Conservation (phyloP, 2,329 filamentous ascomycete species). For the Epichloe aotearoae region DNA sequence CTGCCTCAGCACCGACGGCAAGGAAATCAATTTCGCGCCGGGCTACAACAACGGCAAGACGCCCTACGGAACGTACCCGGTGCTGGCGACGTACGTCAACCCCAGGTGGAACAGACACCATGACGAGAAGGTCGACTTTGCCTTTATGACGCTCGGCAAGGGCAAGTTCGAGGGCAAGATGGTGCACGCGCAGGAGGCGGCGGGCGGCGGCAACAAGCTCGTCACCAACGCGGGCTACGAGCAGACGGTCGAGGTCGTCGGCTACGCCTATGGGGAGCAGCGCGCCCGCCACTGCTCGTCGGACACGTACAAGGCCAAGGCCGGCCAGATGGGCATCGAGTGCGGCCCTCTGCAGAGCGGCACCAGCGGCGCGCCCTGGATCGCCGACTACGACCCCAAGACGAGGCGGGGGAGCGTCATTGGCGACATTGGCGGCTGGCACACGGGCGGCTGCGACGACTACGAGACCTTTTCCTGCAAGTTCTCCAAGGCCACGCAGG, state of each 20-base stretch:
- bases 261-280: slow-evolving; percentile 6
- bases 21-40: slow-evolving; percentile 5
- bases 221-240: slow-evolving; percentile 4
- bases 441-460: slow-evolving; percentile 8
- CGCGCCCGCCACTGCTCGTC: slow-evolving; percentile 6
- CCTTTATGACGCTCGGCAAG: slow-evolving; percentile 7
- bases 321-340: slow-evolving; percentile 6
- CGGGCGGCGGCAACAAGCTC: slow-evolving; percentile 6
- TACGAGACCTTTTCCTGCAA: slow-evolving; percentile 5
- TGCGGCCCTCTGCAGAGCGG: slow-evolving; percentile 6
- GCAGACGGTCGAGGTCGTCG: slow-evolving; percentile 5
- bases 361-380: slow-evolving; percentile 7
- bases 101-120: slow-evolving; percentile 2
- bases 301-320: slow-evolving; percentile 4
- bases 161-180: slow-evolving; percentile 4
- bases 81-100: slow-evolving; percentile 3
- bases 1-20: slow-evolving; percentile 5
- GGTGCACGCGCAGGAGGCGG: slow-evolving; percentile 6
- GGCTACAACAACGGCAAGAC: slow-evolving; percentile 6
- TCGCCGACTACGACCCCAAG: slow-evolving; percentile 4
- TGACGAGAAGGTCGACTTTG: slow-evolving; percentile 6
- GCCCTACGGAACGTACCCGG: slow-evolving; percentile 7
- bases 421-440: slow-evolving; percentile 7
- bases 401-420: slow-evolving; percentile 4
- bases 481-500: slow-evolving; percentile 2